These are phyloP conservation scores for Dioszegia aurantiaca DNA, from an alignment of 768 basidiomycete genomes.

Conservation along the genomic window DNA sequence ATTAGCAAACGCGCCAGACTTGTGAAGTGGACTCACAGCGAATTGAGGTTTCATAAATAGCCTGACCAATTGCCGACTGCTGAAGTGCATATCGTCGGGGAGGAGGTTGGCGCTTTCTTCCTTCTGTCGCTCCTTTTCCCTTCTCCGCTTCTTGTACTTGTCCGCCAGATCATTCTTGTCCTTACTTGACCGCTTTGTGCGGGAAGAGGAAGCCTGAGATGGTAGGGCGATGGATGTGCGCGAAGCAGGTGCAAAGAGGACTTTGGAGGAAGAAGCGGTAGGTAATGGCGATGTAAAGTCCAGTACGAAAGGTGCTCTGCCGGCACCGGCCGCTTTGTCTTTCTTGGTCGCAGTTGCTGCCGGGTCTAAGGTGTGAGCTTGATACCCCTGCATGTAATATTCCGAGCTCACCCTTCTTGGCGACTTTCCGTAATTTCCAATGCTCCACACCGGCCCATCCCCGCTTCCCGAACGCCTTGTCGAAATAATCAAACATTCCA, in stretches of 20 bases:
- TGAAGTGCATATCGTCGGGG: slow-evolving; percentile 98
- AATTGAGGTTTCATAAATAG: slow-evolving; percentile 96
- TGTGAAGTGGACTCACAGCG: slow-evolving; percentile 60
- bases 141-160: slow-evolving; percentile 6
- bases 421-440: slow-evolving; percentile 86
- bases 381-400: neutral
- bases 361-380: slow-evolving; percentile 20
- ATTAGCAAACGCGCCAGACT: neutral
- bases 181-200: slow-evolving; percentile 15
- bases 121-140: slow-evolving; percentile 19
- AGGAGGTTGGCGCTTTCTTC: slow-evolving; percentile 62
- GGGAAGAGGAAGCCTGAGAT: slow-evolving; percentile 3
- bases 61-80: slow-evolving; percentile 80
- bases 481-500: slow-evolving; percentile 79
- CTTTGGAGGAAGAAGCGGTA: slow-evolving; percentile 31
- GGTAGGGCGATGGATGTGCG: slow-evolving; percentile 39
- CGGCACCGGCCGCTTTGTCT: slow-evolving; percentile 52
- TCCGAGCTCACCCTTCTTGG: slow-evolving; percentile 65
- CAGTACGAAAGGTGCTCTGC: slow-evolving; percentile 48
- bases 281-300: slow-evolving; percentile 54
- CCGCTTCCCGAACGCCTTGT: slow-evolving; percentile 67
- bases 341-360: slow-evolving; percentile 54
- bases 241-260: slow-evolving; percentile 45
- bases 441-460: slow-evolving; percentile 99
- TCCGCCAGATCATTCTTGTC: slow-evolving; percentile 16